Base-by-base conservation (phyloP, 306 rosid species). In the Cucumis hystrix region DNA sequence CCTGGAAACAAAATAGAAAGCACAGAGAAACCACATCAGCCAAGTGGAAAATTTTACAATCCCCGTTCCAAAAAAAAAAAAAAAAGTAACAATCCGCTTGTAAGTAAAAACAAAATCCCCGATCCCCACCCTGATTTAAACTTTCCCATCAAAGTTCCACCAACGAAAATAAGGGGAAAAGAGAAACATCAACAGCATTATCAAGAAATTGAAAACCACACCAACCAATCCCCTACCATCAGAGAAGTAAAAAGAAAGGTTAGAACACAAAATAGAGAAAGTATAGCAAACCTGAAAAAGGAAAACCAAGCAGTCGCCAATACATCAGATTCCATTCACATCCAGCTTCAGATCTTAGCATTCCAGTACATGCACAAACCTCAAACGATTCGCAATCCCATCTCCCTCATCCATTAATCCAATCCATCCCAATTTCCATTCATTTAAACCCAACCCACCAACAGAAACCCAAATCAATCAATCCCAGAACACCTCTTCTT, bases 261-360 rank as follows among this genome's bases (percentile, higher is more conserved):
- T 18, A 61, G 25, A 3, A 15, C 8, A 0, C 13, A 35, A 33
- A 43, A 79, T 52, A 74, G 56, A 65, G 30, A 80, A 18, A 56
- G 60, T 80, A 60, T 85, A 78, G 6, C 71, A 84, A 80, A 91
- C 96, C 97, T 85, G 87, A 82, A 78, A 78, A 87, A 56, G 47
- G 75, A 85, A 54, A 82, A 51, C 41, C 73, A 79, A 54, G 33
- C 47, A 76, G 43, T n/a, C 58, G 75, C 70, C 79, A 79, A 81
- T 45, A 67, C 82, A 76, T 80, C 81, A 78, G 84, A 83, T 79
- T 85, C 81, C 86, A 74, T 83, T 79, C 81, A 80, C 69, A 63
- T 80, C 84, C 83, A 76, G 79, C 84, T 74, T 80, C 84, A 88
- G 96, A 93, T 93, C 98, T 87, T 82, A 82, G 33, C 81, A 80